Evolutionary conservation across 139 green algal species (phyloP), one percentile per base, ranked within the genome.

Genomic region (Helicosporidium sp.): DNA sequence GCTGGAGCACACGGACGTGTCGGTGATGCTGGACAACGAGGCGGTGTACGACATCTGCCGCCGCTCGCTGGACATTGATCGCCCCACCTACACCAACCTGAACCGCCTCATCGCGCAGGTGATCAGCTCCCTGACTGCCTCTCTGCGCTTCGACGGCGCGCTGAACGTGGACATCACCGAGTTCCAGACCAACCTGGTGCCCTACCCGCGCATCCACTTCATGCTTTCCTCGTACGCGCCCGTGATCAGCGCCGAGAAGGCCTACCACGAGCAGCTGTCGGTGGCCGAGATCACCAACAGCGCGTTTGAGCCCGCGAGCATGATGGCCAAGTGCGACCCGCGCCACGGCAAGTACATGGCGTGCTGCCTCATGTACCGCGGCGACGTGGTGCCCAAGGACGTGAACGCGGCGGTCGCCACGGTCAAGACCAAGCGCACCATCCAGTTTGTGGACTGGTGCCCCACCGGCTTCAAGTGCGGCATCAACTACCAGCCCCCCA

Each of bases 401-500:
- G 87, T 97, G 26, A 95, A 95, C 62, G 82, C 83, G 19, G 72
- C 83, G 22, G 83, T 95, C 26, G 83, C 81, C 52, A 95, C 80
- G 65, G 91, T 96, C 77, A 95, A 97, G 87, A 95, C 85, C 69
- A 95, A 95, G 80, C 73, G 87, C 52, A 96, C 87, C 58, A 94
- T 96, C 65, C 85, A 87, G 65, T 79, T 94, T 71, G 88, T 96
- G 18, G 87, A 96, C 74, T 97, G 87, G 88, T 96, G 83, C 77
- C 85, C 85, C 58, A 95, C 87, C 41, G 87, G 84, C 43, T 97
- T 97, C 79, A 97, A 97, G 84, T 95, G 85, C 71, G 88, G 88
- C 63, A 97, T 97, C 79, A 97, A 96, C 85, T 95, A 94, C 85
- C 87, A 96, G 83, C 87, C 88, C 3, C 89, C 89, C 51, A 95